Percentiles rank a stretch among this genome's conserved stretches.
Conservation (phyloP, 164 flowering plant genomes). For the Tetracentron sinense region DNA sequence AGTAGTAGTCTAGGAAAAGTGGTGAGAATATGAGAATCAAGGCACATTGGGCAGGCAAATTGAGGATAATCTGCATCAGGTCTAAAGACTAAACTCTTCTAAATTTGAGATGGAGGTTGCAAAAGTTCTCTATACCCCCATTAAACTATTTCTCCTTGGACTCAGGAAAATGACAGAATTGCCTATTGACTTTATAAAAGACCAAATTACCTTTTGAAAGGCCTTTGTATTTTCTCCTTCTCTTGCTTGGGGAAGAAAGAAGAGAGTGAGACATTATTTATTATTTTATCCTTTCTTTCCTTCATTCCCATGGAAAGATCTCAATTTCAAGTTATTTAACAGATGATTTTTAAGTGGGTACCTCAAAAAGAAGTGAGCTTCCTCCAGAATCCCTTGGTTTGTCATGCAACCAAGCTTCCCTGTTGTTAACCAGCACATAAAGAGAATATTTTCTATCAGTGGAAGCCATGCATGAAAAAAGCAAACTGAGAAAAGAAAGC, state of each 20-base stretch:
- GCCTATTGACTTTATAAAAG: conserved; percentile 12
- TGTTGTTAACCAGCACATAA: conserved; percentile 44
- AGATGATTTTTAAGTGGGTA: conserved; percentile 27
- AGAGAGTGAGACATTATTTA: background rate
- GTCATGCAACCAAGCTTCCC: conserved; percentile 87
- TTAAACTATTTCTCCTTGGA: background rate
- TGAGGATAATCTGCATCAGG: background rate
- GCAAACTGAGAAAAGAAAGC: conserved; percentile 41
- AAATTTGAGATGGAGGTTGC: background rate
- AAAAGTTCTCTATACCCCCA: conserved; percentile 1
- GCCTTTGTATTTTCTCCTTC: conserved; percentile 19
- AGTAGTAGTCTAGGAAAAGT: no score
- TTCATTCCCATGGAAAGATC: conserved; percentile 9
- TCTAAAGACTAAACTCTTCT: background rate
- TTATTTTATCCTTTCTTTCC: background rate
- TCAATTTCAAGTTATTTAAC: conserved; percentile 4
- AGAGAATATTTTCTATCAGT: conserved; percentile 54
- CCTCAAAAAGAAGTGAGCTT: conserved; percentile 60
- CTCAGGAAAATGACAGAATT: conserved; percentile 4
- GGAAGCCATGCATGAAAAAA: conserved; percentile 59
- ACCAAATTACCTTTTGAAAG: conserved; percentile 18
- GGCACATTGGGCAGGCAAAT: background rate
- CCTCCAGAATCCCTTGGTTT: conserved; percentile 53
- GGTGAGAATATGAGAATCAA: background rate
- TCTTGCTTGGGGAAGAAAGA: conserved; percentile 14